phyloP scores from a whole-genome alignment of 2,329 filamentous ascomycete species.

The Chaetomiaceae sp. region DNA sequence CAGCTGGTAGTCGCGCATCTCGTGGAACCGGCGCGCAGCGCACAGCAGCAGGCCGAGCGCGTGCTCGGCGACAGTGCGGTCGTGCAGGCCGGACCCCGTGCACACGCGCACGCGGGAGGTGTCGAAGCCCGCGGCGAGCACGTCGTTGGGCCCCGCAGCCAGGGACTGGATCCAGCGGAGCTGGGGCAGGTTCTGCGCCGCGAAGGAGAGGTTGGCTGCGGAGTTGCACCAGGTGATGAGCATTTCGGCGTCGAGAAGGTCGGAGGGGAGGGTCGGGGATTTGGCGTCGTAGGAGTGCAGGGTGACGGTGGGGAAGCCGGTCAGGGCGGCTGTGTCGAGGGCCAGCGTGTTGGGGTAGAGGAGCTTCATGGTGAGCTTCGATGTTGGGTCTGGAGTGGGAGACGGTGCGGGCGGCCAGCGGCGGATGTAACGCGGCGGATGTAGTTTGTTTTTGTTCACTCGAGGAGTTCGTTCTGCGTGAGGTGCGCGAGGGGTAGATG shows the following conservation, averaged over 20 bases:
- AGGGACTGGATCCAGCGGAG: constrained; percentile 58
- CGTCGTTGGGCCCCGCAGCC: constrained; percentile 60
- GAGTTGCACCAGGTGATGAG: constrained; percentile 59
- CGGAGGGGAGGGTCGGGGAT: constrained; percentile 44
- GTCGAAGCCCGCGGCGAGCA: constrained; percentile 56
- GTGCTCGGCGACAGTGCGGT: constrained; percentile 60
- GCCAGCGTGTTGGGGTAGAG: constrained; percentile 59
- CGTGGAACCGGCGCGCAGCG: constrained; percentile 51
- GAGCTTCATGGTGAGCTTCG: too few species aligned
- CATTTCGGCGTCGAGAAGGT: constrained; percentile 52
- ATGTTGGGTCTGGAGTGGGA: too few species aligned
- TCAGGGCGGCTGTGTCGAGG: constrained; percentile 47
- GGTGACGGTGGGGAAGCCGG: constrained; percentile 49
- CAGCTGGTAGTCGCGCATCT: constrained; percentile 57
- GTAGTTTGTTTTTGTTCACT: too few species aligned
- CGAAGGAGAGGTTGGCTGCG: constrained; percentile 52
- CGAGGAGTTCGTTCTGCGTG: too few species aligned
- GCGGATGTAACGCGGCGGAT: too few species aligned
- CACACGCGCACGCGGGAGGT: constrained; percentile 44
- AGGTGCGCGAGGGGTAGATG: too few species aligned
- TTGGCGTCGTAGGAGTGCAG: constrained; percentile 57
- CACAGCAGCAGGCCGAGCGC: constrained; percentile 51
- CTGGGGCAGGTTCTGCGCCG: constrained; percentile 44
- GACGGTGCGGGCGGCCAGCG: too few species aligned
- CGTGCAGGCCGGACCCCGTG: constrained; percentile 58